Conservation (phyloP, 148 eudicot species). For the Dianthus caryophyllus region DNA sequence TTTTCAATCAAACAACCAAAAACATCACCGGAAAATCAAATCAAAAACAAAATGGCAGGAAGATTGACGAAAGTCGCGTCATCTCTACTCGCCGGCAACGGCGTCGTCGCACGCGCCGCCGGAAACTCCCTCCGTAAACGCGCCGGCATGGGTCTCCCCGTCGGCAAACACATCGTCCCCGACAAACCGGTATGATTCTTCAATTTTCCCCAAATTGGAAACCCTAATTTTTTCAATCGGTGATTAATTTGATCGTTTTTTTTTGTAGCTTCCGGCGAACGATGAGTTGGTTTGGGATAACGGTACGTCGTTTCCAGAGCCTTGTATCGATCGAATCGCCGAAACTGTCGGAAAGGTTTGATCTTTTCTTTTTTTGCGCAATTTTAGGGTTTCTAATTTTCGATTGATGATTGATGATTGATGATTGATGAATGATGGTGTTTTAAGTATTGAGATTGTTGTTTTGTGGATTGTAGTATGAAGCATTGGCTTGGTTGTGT, state of each 20-base stretch:
- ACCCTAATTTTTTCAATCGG: not conserved
- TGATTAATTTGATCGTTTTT: not conserved
- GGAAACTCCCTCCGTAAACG: constrained; percentile 67
- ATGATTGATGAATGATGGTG: too few species aligned
- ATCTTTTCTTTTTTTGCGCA: too few species aligned
- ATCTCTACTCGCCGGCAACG: constrained; percentile 65
- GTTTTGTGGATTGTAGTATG: constrained; percentile 47
- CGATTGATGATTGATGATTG: too few species aligned
- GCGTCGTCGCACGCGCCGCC: constrained; percentile 57
- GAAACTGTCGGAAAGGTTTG: constrained; percentile 81
- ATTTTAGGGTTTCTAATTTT: too few species aligned
- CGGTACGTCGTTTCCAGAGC: constrained; percentile 81
- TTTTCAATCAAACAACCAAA: too few species aligned
- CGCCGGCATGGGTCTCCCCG: constrained; percentile 92
- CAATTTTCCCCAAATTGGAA: not conserved
- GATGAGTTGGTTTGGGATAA: constrained; percentile 93
- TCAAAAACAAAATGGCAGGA: constrained; percentile 50
- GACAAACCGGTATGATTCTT: constrained; percentile 51
- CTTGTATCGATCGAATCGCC: constrained; percentile 93
- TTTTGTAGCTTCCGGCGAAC: constrained; percentile 50
- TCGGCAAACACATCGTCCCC: constrained; percentile 87
- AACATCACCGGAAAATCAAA: constrained; percentile 1
- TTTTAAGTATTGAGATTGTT: too few species aligned
- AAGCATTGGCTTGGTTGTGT: constrained; percentile 88
- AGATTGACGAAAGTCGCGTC: constrained; percentile 65